Percentiles rank a stretch among this genome's conserved stretches.
Conservation (phyloP, 306 rosid species). For the Medicago truncatula region DNA sequence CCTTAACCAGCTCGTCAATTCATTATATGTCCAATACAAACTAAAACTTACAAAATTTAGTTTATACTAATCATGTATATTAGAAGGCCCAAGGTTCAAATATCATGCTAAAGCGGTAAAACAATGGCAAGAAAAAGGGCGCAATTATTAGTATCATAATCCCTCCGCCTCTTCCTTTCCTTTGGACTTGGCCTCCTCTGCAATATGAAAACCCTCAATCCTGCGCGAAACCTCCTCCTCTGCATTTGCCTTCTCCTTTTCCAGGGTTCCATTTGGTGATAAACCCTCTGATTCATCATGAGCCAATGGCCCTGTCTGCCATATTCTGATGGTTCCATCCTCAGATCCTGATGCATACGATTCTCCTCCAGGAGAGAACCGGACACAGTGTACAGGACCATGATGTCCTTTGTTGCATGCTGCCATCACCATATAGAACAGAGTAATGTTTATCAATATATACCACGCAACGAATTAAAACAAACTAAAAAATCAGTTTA, state of each 20-base stretch:
- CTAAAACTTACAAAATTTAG: conserved; percentile 57
- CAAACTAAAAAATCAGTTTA: background rate
- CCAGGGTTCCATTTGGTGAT: conserved; percentile 62
- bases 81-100: conserved; percentile 36
- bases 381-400: conserved; percentile 97
- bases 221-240: conserved; percentile 71
- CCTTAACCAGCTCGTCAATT: conserved; percentile 43
- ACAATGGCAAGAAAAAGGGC: conserved; percentile 38
- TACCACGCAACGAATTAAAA: background rate
- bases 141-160: conserved; percentile 33
- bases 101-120: conserved; percentile 30
- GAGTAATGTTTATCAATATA: conserved; percentile 20
- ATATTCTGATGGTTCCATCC: conserved; percentile 98
- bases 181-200: conserved; percentile 67
- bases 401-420: conserved; percentile 99
- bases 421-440: conserved; percentile 51
- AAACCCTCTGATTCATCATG: conserved; percentile 59
- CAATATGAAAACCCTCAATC: conserved; percentile 83
- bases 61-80: conserved; percentile 40
- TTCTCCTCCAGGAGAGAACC: conserved; percentile 98
- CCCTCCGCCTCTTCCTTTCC: conserved; percentile 78
- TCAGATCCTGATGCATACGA: conserved; percentile 99
- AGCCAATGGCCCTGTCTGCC: conserved; percentile 91
- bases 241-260: conserved; percentile 61
- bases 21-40: conserved; percentile 42